phyloP scores from a whole-genome alignment of 1,139 yeast species.

The Suhomyces taliae region DNA sequence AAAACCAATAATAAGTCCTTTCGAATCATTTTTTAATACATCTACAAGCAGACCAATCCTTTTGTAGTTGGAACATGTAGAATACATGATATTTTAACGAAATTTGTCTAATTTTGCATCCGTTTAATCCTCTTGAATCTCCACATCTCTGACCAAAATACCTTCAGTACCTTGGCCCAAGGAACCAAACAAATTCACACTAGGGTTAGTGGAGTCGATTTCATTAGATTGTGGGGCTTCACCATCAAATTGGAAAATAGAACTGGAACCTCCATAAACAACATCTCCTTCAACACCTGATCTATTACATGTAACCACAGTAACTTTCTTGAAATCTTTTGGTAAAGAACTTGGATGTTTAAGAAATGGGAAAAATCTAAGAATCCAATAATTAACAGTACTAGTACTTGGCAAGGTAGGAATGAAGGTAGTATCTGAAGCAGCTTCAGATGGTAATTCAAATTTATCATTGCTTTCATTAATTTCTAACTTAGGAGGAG shows the following conservation, averaged over 20 bases:
- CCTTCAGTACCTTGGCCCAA: constrained; percentile 67
- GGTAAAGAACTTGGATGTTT: constrained; percentile 36
- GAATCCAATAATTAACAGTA: constrained; percentile 61
- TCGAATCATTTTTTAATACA: too few relatives aligned
- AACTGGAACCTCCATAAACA: constrained; percentile 72
- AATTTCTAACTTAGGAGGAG: background rate
- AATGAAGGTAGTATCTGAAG: constrained; percentile 10
- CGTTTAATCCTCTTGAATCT: constrained; percentile 24
- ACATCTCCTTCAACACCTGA: constrained; percentile 71
- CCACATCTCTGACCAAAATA: constrained; percentile 56
- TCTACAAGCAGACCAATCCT: too few relatives aligned
- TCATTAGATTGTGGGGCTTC: constrained; percentile 20
- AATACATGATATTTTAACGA: too few relatives aligned
- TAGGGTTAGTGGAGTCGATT: constrained; percentile 37
- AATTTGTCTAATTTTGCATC: too few relatives aligned
- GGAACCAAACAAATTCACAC: constrained; percentile 55
- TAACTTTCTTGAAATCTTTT: constrained; percentile 26
- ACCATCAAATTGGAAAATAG: constrained; percentile 54
- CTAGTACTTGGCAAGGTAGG: constrained; percentile 24
- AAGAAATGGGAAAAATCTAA: constrained; percentile 67
- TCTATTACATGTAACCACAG: constrained; percentile 63
- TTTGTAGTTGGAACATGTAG: too few relatives aligned
- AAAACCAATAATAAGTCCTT: too few relatives aligned
- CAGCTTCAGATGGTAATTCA: background rate
- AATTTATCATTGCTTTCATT: background rate